A percentile compares a stretch with the other conserved stretches of the same genome.
These are phyloP conservation scores for Aschersonia sp. DNA, from an alignment of 2,329 filamentous ascomycete species.

Conservation along the genomic window DNA sequence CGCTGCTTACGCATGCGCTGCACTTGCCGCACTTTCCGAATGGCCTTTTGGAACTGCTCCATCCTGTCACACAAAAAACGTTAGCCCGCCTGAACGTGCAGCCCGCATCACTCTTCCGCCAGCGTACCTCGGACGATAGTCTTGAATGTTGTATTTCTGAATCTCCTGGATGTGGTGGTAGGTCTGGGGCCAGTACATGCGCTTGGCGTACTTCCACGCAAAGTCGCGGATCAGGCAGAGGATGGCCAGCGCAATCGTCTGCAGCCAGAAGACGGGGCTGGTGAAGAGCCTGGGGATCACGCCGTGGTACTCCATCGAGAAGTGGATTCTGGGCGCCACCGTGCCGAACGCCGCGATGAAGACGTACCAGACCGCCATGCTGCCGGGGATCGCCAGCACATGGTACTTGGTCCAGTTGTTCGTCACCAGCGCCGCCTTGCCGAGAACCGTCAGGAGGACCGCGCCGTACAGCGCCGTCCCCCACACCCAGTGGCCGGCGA, in stretches of 20 bases:
- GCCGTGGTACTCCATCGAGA: constrained; percentile 75
- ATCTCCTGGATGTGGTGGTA: constrained; percentile 99
- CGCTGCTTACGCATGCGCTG: constrained; percentile 99
- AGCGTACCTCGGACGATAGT: constrained; percentile 79
- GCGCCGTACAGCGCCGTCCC: constrained; percentile 88
- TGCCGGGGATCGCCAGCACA: constrained; percentile 86
- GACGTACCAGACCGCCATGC: constrained; percentile 78
- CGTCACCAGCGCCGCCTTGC: constrained; percentile 87
- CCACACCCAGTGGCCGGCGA: constrained; percentile 95
- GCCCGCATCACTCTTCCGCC: too few relatives aligned
- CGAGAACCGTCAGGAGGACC: constrained; percentile 82
- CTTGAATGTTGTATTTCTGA: constrained; percentile 99
- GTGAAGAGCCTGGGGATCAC: constrained; percentile 68
- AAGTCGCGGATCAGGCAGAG: constrained; percentile 81
- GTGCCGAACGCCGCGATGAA: constrained; percentile 81
- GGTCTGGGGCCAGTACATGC: constrained; percentile 90
- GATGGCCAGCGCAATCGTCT: constrained; percentile 65
- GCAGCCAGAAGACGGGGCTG: constrained; percentile 80
- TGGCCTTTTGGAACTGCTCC: constrained; percentile 99
- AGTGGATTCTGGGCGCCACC: constrained; percentile 65
- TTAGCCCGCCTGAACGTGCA: too few relatives aligned
- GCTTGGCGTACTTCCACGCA: constrained; percentile 92
- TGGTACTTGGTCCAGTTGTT: constrained; percentile 99
- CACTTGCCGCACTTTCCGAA: constrained; percentile 93
- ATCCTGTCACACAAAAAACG: constrained; percentile 42